Conservation (phyloP, 495 filamentous ascomycete species). For the Astrocystis sublimbata region DNA sequence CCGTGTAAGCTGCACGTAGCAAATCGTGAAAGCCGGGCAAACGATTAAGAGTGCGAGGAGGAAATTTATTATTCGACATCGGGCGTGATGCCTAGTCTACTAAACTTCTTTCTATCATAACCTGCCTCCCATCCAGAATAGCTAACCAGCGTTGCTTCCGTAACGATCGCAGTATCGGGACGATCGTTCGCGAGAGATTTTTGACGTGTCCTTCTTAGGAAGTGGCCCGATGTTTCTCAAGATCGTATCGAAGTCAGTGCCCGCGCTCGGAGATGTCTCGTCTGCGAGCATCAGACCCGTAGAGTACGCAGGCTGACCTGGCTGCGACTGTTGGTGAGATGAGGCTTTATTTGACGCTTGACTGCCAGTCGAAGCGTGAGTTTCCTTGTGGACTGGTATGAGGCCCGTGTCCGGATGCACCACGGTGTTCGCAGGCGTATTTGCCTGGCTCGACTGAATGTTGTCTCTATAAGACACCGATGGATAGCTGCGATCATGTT, state of each 20-base stretch:
- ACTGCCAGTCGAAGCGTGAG: background rate
- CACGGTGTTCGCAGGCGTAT: background rate
- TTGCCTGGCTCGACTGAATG: background rate
- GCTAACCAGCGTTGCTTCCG: slow-evolving; percentile 10
- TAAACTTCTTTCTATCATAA: background rate
- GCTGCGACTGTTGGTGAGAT: background rate
- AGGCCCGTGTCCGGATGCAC: background rate
- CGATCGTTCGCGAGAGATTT: background rate
- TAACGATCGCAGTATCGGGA: slow-evolving; percentile 17
- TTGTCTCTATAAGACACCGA: no score
- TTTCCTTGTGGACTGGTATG: background rate
- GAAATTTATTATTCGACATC: no score
- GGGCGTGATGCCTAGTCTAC: background rate
- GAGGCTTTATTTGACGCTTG: background rate
- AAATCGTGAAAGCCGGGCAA: no score
- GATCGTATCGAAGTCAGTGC: slow-evolving; percentile 10
- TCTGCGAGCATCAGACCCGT: slow-evolving; percentile 1
- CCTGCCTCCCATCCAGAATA: background rate
- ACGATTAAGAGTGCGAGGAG: no score
- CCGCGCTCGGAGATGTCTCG: slow-evolving; percentile 5
- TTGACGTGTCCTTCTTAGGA: background rate
- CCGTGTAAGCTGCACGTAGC: no score
- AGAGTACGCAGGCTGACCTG: background rate
- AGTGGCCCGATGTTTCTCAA: slow-evolving; percentile 8
- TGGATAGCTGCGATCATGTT: background rate